Conservation (phyloP, 2,329 filamentous ascomycete species). For the Colletotrichum sp. region DNA sequence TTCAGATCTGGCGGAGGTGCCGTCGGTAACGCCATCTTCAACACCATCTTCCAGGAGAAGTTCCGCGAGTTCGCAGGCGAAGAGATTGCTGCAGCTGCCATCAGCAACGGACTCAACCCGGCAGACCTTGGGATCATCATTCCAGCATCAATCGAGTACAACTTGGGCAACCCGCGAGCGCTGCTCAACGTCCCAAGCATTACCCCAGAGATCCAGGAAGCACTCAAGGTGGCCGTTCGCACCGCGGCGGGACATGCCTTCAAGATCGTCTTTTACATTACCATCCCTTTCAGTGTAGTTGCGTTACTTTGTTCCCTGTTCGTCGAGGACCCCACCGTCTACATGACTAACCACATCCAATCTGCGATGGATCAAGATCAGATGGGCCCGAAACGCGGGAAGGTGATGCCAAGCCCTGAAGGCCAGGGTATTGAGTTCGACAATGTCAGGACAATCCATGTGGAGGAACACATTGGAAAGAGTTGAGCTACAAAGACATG, state of each 20-base stretch:
- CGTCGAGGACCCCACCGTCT: conserved; percentile 15
- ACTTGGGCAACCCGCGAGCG: conserved; percentile 30
- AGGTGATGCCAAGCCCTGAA: background rate
- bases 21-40: conserved; percentile 38
- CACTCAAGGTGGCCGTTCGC: background rate
- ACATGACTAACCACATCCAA: conserved; percentile 23
- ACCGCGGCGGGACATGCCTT: conserved; percentile 14
- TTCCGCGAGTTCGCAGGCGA: conserved; percentile 26
- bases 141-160: conserved; percentile 32
- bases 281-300: conserved; percentile 14
- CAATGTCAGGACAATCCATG: background rate
- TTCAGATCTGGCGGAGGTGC: conserved; percentile 34
- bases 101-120: conserved; percentile 27
- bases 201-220: conserved; percentile 11
- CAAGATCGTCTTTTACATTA: conserved; percentile 16
- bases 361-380: conserved; percentile 14
- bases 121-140: conserved; percentile 26
- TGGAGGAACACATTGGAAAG: background rate
- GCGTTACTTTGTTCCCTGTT: conserved; percentile 2
- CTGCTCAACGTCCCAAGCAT: conserved; percentile 20
- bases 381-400: background rate
- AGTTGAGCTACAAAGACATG: background rate
- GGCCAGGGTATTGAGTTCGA: conserved; percentile 7
- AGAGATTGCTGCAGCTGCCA: conserved; percentile 30
- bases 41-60: conserved; percentile 29